phyloP scores from a whole-genome alignment of 345 rosid species.

The Hypericum androsaemum region DNA sequence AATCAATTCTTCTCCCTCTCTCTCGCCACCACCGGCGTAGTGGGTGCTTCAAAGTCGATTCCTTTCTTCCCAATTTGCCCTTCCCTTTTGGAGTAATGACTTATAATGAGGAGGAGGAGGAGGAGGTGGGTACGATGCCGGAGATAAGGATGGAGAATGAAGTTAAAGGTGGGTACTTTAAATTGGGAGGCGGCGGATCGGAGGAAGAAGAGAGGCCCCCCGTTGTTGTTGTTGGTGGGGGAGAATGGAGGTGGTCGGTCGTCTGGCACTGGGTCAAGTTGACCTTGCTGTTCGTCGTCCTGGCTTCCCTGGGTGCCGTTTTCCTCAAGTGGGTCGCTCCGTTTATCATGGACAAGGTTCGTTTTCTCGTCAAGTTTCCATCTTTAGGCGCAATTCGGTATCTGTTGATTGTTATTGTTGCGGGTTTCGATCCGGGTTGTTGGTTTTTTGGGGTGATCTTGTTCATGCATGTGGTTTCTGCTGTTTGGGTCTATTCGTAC shows the following conservation, averaged over 20 bases:
- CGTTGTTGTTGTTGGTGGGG: constrained; percentile 11
- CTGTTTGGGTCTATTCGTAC: too few relatives aligned
- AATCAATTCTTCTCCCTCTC: too few relatives aligned
- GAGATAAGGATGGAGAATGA: too few relatives aligned
- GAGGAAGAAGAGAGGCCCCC: constrained; percentile 9
- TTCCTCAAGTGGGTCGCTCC: constrained; percentile 86
- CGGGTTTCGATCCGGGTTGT: neutral
- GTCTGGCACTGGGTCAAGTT: constrained; percentile 68
- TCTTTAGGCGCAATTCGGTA: neutral
- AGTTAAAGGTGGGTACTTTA: constrained; percentile 18
- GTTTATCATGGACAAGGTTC: constrained; percentile 77
- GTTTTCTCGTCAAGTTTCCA: neutral
- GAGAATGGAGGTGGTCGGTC: constrained; percentile 24
- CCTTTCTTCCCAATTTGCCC: too few relatives aligned
- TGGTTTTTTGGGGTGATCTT: neutral
- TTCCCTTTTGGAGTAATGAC: too few relatives aligned
- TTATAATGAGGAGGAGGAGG: too few relatives aligned
- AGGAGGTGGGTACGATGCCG: too few relatives aligned
- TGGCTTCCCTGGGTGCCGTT: constrained; percentile 54
- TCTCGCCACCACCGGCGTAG: too few relatives aligned
- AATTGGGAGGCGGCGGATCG: constrained; percentile 37
- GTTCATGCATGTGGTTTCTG: neutral
- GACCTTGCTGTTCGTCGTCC: constrained; percentile 30
- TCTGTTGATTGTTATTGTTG: neutral
- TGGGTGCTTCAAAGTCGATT: too few relatives aligned